These are phyloP conservation scores for Aegilops umbellulata DNA, from an alignment of 176 grass and related monocot genomes.

Conservation along the genomic window DNA sequence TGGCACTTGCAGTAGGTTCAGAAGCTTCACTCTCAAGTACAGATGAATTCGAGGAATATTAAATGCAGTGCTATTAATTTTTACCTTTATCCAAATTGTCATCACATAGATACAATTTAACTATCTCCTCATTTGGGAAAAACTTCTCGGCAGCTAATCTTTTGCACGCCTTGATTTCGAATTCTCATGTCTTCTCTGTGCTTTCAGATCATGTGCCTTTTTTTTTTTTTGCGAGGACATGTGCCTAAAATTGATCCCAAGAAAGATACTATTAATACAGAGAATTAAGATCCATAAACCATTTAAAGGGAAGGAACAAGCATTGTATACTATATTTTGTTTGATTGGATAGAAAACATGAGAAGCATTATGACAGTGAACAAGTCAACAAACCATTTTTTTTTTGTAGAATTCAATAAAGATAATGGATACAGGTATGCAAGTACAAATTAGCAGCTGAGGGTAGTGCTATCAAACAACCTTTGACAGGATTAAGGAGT, in stretches of 20 bases:
- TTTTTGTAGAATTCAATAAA: neutral
- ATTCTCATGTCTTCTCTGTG: too few species aligned
- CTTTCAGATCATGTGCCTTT: too few species aligned
- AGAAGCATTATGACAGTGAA: conserved; percentile 9
- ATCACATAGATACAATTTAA: too few species aligned
- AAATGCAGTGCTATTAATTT: too few species aligned
- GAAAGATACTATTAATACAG: conserved; percentile 11
- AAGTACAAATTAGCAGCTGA: neutral
- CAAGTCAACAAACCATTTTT: neutral
- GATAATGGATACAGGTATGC: neutral
- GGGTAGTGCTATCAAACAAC: neutral
- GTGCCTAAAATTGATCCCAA: conserved; percentile 49
- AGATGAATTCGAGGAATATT: too few species aligned
- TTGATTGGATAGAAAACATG: neutral
- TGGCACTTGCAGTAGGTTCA: too few species aligned
- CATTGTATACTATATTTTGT: neutral
- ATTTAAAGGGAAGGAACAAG: conserved; percentile 21
- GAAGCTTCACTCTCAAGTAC: too few species aligned
- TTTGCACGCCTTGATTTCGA: too few species aligned
- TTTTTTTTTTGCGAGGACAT: too few species aligned
- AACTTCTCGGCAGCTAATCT: too few species aligned
- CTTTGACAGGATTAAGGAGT: neutral
- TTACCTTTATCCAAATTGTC: too few species aligned
- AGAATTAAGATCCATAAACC: neutral
- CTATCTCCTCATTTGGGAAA: too few species aligned